Base-by-base conservation (phyloP, 331 rosid genomes). In the Malus hybrid region DNA sequence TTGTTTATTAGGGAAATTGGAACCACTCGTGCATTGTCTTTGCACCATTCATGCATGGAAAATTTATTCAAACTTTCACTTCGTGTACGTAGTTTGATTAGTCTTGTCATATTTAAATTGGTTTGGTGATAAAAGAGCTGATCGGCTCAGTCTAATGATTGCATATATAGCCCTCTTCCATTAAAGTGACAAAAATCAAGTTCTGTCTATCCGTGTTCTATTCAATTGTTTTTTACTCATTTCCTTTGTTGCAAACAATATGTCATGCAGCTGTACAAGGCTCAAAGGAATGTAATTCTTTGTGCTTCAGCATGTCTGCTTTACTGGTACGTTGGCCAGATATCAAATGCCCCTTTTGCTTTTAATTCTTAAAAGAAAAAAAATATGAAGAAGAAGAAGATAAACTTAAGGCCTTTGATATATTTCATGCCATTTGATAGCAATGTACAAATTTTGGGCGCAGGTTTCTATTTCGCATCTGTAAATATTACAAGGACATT, bases 231-330 rank as follows among this genome's bases (percentile, higher is more conserved):
- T 10, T 72, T n/a, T 32, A 55, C 18, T 9, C 72, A 50, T 15
- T 50, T 50, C 19, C 81, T 78, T 16, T 42, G 77, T 61, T 24
- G 30, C 46, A 33, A 57, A 53, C 15, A 44, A 79, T 79, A 62
- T 84, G 71, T 62, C 74, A 20, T 75, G 63, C 89, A 95, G 99
- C 87, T 82, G 78, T 92, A 92, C 89, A 95, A 95, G 82, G 90
- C 99, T 86, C 97, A 95, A 81, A 86, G 96, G 88, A 95, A 95
- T 53, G 93, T 90, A 66, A 84, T 95, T 75, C 89, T 95, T 42
- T 95, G 99, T 75, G 69, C 81, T 76, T 57, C 84, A 53, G 92
- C 97, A 18, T 86, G 90, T 74, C 79, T 95, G 79, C 96, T 95
- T 74, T 94, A 92, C 82, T 95, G 99, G 99, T 95, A 86, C n/a